phyloP scores from a whole-genome alignment of 441 rosid genomes.

The Adansonia rubrostipa region DNA sequence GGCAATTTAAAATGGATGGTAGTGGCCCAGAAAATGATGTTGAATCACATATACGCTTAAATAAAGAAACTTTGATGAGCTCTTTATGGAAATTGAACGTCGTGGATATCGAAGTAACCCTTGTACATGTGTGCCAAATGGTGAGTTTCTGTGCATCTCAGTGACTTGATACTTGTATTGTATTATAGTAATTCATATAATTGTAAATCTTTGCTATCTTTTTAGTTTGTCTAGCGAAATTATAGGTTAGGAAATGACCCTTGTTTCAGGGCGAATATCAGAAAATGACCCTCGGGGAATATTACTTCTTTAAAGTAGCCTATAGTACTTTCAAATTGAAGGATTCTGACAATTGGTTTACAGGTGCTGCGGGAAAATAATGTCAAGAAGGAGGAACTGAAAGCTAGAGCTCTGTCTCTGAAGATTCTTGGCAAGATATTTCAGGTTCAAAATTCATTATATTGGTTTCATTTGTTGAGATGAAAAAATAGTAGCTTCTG shows the following conservation, averaged over 20 bases:
- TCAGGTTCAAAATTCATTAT: conserved; percentile 53
- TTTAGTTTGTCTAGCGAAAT: background rate
- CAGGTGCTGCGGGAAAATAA: conserved; percentile 72
- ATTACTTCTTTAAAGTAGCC: background rate
- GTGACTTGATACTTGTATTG: background rate
- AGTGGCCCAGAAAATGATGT: conserved; percentile 60
- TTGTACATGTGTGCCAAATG: conserved; percentile 86
- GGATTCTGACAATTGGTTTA: background rate
- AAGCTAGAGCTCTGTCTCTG: conserved; percentile 69
- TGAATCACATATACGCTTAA: conserved; percentile 66
- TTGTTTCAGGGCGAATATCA: background rate
- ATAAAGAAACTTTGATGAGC: conserved; percentile 77
- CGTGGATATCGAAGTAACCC: conserved; percentile 82
- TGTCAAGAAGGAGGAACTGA: conserved; percentile 70
- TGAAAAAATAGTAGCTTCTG: background rate
- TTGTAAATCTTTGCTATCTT: background rate
- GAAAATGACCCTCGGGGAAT: background rate
- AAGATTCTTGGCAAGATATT: conserved; percentile 78
- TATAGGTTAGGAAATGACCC: conserved; percentile 5
- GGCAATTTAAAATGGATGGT: conserved; percentile 68
- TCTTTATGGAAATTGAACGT: conserved; percentile 88
- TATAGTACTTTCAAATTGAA: background rate
- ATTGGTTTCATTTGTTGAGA: background rate
- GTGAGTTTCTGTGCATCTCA: conserved; percentile 39
- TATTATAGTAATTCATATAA: background rate